These are phyloP conservation scores for Penicillium occitanis DNA, from an alignment of 2,329 filamentous ascomycete species.

Conservation along the genomic window DNA sequence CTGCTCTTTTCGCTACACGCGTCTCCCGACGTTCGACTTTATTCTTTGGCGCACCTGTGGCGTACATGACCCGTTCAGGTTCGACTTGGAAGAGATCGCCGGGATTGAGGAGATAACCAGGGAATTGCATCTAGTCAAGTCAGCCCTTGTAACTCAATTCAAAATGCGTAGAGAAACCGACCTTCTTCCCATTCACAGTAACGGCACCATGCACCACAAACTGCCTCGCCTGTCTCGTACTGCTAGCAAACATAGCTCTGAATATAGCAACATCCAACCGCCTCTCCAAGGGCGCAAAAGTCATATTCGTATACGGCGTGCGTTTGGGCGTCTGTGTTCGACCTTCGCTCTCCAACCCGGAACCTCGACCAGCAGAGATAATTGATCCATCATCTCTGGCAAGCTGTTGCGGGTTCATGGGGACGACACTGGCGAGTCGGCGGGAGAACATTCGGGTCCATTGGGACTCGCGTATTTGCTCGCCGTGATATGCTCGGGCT, in stretches of 20 bases:
- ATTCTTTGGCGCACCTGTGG: slow-evolving; percentile 73
- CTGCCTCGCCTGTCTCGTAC: slow-evolving; percentile 85
- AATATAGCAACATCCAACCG: slow-evolving; percentile 93
- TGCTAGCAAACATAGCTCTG: slow-evolving; percentile 89
- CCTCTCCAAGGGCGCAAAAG: slow-evolving; percentile 85
- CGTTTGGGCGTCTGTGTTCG: slow-evolving; percentile 27
- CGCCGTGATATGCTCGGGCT: slow-evolving; percentile 86
- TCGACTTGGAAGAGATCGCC: slow-evolving; percentile 98
- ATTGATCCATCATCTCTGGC: slow-evolving; percentile 79
- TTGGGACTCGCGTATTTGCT: slow-evolving; percentile 87
- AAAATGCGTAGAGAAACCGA: slow-evolving; percentile 38
- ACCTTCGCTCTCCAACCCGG: slow-evolving; percentile 41
- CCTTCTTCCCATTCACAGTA: slow-evolving; percentile 95
- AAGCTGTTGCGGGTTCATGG: slow-evolving; percentile 79
- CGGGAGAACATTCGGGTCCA: slow-evolving; percentile 92
- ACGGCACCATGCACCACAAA: slow-evolving; percentile 92
- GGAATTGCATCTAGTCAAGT: slow-evolving; percentile 73
- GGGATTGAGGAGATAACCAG: slow-evolving; percentile 90
- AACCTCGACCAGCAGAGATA: slow-evolving; percentile 78
- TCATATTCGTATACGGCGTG: slow-evolving; percentile 96
- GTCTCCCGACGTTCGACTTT: slow-evolving; percentile 40
- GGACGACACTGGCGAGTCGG: slow-evolving; percentile 75
- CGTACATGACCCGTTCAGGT: slow-evolving; percentile 80
- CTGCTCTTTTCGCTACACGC: slow-evolving; percentile 32
- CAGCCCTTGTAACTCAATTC: neutral